Percentiles rank a stretch among this genome's conserved stretches.
These are phyloP conservation scores for Lentithecium fluviatile DNA, from an alignment of 495 filamentous ascomycete genomes.

Conservation along the genomic window DNA sequence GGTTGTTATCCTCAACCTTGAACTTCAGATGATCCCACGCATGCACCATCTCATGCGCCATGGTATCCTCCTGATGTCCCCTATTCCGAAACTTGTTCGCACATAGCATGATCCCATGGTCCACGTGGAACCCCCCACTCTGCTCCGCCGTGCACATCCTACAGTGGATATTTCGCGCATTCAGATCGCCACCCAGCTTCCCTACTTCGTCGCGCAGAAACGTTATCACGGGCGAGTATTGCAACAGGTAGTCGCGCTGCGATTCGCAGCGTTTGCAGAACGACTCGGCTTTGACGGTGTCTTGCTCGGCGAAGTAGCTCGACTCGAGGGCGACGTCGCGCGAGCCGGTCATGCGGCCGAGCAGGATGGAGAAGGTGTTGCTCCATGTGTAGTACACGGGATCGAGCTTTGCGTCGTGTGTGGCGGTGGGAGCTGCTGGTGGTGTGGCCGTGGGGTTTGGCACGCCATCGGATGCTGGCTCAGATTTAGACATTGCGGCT, in stretches of 20 bases:
- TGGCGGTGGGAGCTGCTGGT: not conserved
- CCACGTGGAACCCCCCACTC: conserved; percentile 76
- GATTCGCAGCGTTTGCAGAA: conserved; percentile 78
- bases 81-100: conserved; percentile 77
- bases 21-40: conserved; percentile 91
- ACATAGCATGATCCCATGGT: conserved; percentile 84
- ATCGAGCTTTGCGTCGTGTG: conserved; percentile 25
- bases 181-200: conserved; percentile 72
- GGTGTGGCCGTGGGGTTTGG: conserved; percentile 8
- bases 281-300: conserved; percentile 61
- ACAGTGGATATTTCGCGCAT: conserved; percentile 74
- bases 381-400: conserved; percentile 58
- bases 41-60: conserved; percentile 97
- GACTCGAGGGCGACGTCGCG: conserved; percentile 55
- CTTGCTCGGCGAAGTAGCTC: conserved; percentile 65
- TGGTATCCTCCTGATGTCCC: conserved; percentile 82
- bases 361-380: conserved; percentile 75
- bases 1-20: conserved; percentile 76
- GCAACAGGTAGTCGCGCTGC: conserved; percentile 73
- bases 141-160: conserved; percentile 66
- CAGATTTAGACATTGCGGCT: conserved; percentile 8
- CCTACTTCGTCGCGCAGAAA: conserved; percentile 77
- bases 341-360: conserved; percentile 60
- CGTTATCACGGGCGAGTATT: conserved; percentile 77
- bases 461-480: conserved; percentile 5